Base-by-base conservation (phyloP, 805 yeast genomes). In the Alloascoidea africana region DNA sequence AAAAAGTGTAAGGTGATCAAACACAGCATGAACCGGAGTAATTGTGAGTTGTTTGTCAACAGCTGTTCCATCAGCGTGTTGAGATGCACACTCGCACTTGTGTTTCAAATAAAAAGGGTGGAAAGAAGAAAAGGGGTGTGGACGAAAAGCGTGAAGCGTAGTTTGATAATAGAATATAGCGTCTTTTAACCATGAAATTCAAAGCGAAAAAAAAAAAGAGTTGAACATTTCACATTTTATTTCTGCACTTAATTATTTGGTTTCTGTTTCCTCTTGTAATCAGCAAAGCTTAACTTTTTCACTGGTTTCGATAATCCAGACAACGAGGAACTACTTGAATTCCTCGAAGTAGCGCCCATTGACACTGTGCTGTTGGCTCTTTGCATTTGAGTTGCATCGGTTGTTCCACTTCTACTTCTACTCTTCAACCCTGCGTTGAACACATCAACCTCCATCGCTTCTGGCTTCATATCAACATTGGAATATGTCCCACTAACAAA, bases 271-370 rank as follows among this genome's bases (percentile, higher is more conserved):
- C 70, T 77, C 54, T 74, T 76, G 53, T 79, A 79, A 48, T 79
- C 89, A 1, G 86, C 86, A 52, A 79, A 72, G 36, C 83, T 75
- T 46, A 79, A 61, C 54, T 78, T 79, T 60, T 73, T 74, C 17
- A 65, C 68, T 33, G 55, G 45, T 41, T 55, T 54, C 3, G 61
- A 59, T 19, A 42, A 15, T 32, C 38, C 11, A 19, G 37, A 32
- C 19, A 35, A n/a, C 33, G 36, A 6, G n/a, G 14, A 30, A 15
- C n/a, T 18, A 27, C 11, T 18, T 36, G 41, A 30, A 4, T 23
- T 23, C 30, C 30, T 23, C 30, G 30, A 23, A 23, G 30, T n/a
- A n/a, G 30, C 8, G 13, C 8, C 30, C 30, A 23, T 8, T 23
- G 30, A 23, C n/a, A n/a, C n/a, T 8, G 30, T 23, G 30, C 30